Evolutionary conservation across 1,139 yeast species (phyloP).

Genomic region (Sugiyamaella japonica): DNA sequence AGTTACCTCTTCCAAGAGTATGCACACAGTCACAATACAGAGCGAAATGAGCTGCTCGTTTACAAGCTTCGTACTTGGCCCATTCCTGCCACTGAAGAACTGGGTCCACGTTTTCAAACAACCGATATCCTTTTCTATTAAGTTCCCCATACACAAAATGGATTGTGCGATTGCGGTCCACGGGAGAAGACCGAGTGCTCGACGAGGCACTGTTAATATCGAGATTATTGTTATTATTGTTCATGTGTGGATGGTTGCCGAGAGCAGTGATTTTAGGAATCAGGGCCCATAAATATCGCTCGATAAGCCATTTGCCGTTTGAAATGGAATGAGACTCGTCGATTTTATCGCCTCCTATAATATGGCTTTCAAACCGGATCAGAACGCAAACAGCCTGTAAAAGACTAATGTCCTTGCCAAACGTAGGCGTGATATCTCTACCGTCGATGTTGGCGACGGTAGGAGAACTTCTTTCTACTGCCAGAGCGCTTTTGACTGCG

Average conservation of each 20-base stretch:
- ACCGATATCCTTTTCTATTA: conserved; percentile 28
- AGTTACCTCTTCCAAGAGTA: conserved; percentile 23
- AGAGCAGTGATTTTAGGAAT: conserved; percentile 23
- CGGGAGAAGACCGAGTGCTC: conserved; percentile 7
- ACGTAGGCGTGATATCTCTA: conserved; percentile 14
- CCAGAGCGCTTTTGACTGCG: conserved; percentile 18
- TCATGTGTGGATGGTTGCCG: conserved; percentile 11
- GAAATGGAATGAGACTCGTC: conserved; percentile 21
- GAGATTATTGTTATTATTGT: background rate
- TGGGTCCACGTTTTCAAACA: conserved; percentile 21
- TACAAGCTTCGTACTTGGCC: conserved; percentile 37
- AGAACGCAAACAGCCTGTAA: conserved; percentile 35
- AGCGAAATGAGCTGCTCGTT: conserved; percentile 35
- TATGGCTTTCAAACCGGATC: conserved; percentile 33
- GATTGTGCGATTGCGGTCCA: conserved; percentile 9
- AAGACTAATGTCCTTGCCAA: conserved; percentile 26
- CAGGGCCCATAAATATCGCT: conserved; percentile 25
- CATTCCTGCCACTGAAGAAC: conserved; percentile 38
- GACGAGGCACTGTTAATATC: conserved; percentile 6
- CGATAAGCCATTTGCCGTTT: conserved; percentile 28
- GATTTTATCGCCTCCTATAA: conserved; percentile 23
- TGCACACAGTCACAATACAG: conserved; percentile 34
- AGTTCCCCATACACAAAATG: conserved; percentile 21
- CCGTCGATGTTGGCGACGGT: conserved; percentile 11
- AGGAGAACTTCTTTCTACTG: conserved; percentile 11